phyloP scores from a whole-genome alignment of 306 rosid genomes.

The Begonia peltatifolia region DNA sequence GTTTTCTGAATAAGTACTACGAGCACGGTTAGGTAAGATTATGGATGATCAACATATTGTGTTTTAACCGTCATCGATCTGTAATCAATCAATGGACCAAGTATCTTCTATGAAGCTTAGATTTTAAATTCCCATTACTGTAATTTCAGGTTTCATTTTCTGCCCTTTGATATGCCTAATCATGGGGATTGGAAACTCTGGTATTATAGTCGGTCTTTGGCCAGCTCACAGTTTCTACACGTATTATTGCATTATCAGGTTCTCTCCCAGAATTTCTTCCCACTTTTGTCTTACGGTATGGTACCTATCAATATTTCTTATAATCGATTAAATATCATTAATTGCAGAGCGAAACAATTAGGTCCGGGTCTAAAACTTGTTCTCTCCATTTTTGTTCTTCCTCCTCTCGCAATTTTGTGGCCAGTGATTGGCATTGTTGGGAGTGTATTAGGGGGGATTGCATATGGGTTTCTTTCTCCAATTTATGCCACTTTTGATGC shows the following conservation, averaged over 20 bases:
- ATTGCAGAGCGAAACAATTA: conserved; percentile 48
- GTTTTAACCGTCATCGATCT: too few species aligned
- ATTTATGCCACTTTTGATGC: conserved; percentile 71
- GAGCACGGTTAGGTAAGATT: background rate
- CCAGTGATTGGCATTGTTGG: conserved; percentile 65
- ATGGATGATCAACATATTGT: background rate
- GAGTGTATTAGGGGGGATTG: conserved; percentile 73
- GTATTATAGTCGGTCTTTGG: conserved; percentile 77
- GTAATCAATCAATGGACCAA: conserved; percentile 5
- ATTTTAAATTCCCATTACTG: conserved; percentile 1
- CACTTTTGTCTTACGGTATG: background rate
- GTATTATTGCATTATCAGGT: conserved; percentile 70
- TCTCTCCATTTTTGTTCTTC: conserved; percentile 52
- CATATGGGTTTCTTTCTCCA: conserved; percentile 63
- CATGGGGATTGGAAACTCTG: conserved; percentile 59
- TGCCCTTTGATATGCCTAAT: conserved; percentile 60
- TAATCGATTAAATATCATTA: background rate
- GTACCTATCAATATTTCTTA: background rate
- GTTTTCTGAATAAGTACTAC: background rate
- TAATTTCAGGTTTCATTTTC: conserved; percentile 61
- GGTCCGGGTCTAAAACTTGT: conserved; percentile 71
- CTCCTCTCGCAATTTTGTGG: conserved; percentile 44
- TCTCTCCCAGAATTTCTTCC: conserved; percentile 7
- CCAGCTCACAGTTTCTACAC: conserved; percentile 50
- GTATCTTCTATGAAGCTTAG: background rate